Evolutionary conservation across 1,284 basidiomycete genomes (phyloP).

Genomic region (Clitocybe nebularis): DNA sequence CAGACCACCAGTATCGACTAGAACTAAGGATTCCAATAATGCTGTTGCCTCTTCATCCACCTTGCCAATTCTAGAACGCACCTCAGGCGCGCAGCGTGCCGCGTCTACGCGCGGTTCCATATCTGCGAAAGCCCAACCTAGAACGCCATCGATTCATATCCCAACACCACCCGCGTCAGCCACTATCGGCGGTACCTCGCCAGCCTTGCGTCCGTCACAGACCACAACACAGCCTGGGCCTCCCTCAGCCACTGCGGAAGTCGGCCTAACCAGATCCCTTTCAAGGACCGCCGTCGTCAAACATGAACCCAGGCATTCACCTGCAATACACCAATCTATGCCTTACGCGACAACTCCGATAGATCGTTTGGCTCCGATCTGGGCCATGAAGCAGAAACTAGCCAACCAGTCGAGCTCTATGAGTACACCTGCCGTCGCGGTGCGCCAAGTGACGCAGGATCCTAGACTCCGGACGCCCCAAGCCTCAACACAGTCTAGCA

Average conservation of each 20-base stretch:
- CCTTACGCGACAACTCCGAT: not conserved
- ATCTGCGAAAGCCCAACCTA: too few relatives aligned
- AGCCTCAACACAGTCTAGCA: too few relatives aligned
- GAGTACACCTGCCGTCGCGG: too few relatives aligned
- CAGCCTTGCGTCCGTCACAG: conserved; percentile 35
- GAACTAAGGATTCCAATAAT: not conserved
- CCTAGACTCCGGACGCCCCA: too few relatives aligned
- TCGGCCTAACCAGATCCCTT: not conserved
- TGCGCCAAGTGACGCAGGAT: too few relatives aligned
- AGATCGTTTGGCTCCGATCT: not conserved
- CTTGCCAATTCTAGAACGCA: not conserved
- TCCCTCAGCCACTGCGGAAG: not conserved
- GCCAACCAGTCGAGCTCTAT: too few relatives aligned
- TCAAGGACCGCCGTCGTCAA: not conserved
- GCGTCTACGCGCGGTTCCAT: too few relatives aligned
- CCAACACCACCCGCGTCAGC: not conserved
- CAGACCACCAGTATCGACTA: not conserved
- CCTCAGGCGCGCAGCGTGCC: too few relatives aligned
- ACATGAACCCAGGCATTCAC: not conserved
- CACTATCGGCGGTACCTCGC: not conserved
- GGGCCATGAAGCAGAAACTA: not conserved
- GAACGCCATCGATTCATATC: too few relatives aligned
- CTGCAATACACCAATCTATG: not conserved
- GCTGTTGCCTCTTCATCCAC: not conserved
- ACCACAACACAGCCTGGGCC: conserved; percentile 27